phyloP scores from a whole-genome alignment of 2,329 filamentous ascomycete genomes.

The Xylariaceae sp. region DNA sequence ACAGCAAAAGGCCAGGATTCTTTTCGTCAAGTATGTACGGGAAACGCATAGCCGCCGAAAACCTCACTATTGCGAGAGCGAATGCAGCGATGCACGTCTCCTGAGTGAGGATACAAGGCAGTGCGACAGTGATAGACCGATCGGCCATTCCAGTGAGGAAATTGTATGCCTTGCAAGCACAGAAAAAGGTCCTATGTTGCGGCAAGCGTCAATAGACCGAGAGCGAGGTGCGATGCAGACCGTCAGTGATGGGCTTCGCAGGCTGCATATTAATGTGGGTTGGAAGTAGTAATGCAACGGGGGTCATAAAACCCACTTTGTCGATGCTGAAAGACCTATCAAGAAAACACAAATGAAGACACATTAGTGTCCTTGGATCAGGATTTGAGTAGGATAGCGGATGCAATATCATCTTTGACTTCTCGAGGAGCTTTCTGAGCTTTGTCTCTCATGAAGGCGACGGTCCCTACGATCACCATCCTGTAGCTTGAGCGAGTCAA shows the following conservation, averaged over 20 bases:
- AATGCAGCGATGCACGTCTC: not conserved
- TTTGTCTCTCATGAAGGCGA: conserved; percentile 58
- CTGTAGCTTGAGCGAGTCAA: conserved; percentile 87
- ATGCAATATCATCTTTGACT: conserved; percentile 35
- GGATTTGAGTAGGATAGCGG: conserved; percentile 8
- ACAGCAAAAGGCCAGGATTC: conserved; percentile 11
- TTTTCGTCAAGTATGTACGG: conserved; percentile 25
- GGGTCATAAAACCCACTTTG: conserved; percentile 26
- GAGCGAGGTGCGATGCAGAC: too few species aligned
- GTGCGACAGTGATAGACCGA: too few species aligned
- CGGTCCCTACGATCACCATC: conserved; percentile 65
- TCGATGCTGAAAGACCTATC: conserved; percentile 28
- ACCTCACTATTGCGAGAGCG: not conserved
- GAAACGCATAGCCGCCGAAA: conserved; percentile 21
- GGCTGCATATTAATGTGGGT: conserved; percentile 16
- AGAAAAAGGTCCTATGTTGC: too few species aligned
- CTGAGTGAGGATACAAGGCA: too few species aligned
- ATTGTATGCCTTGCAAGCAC: too few species aligned
- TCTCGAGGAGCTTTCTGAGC: conserved; percentile 51
- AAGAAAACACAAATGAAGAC: conserved; percentile 18
- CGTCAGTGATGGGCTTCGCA: too few species aligned
- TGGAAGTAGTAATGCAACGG: conserved; percentile 23
- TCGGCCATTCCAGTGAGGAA: too few species aligned
- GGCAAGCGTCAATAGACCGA: too few species aligned
- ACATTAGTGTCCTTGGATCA: conserved; percentile 14